Evolutionary conservation across 1,284 basidiomycete species (phyloP), one percentile per base, ranked within the genome.

Genomic region (Apiotrichum brassicae): DNA sequence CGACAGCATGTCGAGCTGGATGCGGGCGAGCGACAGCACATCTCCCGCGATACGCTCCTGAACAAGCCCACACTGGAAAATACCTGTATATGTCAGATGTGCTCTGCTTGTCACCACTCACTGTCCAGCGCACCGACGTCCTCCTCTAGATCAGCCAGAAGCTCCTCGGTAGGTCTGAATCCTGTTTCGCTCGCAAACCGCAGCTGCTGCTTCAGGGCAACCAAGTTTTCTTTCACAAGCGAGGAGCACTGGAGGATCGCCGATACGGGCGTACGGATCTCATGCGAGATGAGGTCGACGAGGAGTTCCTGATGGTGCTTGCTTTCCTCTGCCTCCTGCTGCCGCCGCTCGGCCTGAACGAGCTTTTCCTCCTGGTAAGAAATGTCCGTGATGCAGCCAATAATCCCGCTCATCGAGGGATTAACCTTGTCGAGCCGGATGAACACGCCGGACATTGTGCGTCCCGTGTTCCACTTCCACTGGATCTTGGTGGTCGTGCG

Each of bases 31-130:
- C 0, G 72, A 72, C 3, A 75, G 61, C 3, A 75, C 66, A 33
- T 76, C 74, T 41, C 71, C 71, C 3, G 73, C 72, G 32, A 76
- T 75, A 7, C 73, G 68, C 47, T 74, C 72, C 56, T 75, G 74
- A 1, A 71, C 66, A 16, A 74, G 62, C 26, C 74, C 73, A 51
- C 72, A 72, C 48, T 66, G 65, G 45, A 57, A 54, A 45, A 63
- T 63, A 40, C 58, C 59, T 61, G 20, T 3, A 8, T 6, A 8
- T n/a, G 43, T 49, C 26, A 56, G 45, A 22, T 12, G 2, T 30
- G 18, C 33, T 34, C 2, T n/a, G 4, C n/a, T 3, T 25, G 2
- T 26, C 2, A 3, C n/a, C 45, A 49, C 51, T 46, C 43, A 54
- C 63, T 62, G 34, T 64, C 64, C 16, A 64, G 43, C 0, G 63